Percentiles rank a stretch among this genome's conserved stretches.
Evolutionary conservation across 1,284 basidiomycete genomes (phyloP).

Genomic region (Cutaneotrichosporon cutaneum): DNA sequence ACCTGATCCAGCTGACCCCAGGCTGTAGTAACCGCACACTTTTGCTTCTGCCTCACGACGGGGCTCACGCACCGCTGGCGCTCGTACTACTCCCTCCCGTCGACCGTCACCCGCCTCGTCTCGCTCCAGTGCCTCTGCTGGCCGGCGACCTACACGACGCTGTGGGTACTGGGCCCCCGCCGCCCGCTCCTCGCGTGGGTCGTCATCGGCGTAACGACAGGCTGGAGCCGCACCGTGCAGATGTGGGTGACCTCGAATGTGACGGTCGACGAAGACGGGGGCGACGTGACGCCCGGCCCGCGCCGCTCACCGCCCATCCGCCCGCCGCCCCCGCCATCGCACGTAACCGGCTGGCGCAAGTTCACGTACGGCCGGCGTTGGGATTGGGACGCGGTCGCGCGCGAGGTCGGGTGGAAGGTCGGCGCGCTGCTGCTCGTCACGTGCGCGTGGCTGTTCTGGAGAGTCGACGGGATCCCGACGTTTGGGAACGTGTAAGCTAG

Average conservation of each 20-base stretch:
- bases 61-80: constrained; percentile 54
- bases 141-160: constrained; percentile 52
- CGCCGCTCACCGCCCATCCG: constrained; percentile 14
- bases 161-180: constrained; percentile 46
- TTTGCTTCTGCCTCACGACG: constrained; percentile 53
- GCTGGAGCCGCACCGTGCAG: constrained; percentile 48
- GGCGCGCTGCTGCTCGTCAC: constrained; percentile 45
- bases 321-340: constrained; percentile 24
- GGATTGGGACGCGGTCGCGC: constrained; percentile 50
- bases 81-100: constrained; percentile 52
- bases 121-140: constrained; percentile 55
- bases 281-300: constrained; percentile 17
- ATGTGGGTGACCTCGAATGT: constrained; percentile 56
- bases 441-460: constrained; percentile 50
- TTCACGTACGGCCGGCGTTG: constrained; percentile 45
- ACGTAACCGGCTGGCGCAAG: constrained; percentile 32
- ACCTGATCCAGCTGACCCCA: constrained; percentile 17
- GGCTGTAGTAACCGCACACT: constrained; percentile 52
- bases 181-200: constrained; percentile 53
- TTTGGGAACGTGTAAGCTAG: background rate
- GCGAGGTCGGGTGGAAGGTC: constrained; percentile 49
- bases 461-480: constrained; percentile 28
- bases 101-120: constrained; percentile 52
- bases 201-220: constrained; percentile 54
- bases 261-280: constrained; percentile 9